Base-by-base conservation (phyloP, 2,329 filamentous ascomycete genomes). In the Fusarium succisae region DNA sequence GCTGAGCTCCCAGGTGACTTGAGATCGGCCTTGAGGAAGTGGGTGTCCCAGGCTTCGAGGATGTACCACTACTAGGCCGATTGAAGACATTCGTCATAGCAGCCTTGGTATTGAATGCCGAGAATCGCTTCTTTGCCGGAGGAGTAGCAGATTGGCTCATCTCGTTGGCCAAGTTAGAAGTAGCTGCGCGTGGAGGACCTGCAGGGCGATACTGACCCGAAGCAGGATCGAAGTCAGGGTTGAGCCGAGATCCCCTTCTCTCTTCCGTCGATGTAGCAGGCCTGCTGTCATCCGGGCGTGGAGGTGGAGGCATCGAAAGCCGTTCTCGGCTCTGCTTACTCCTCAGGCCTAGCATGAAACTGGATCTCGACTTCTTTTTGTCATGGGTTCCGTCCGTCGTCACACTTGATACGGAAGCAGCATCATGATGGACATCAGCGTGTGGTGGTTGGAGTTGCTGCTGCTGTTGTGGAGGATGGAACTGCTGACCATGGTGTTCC, bases 121-220 rank as follows among this genome's bases (percentile, higher is more conserved):
- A 87, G 66, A 88, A 85, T 17, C 86, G 81, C 70, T 86, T 87
- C 79, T 86, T 88, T 20, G 73, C 64, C 8, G 74, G 60, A 30
- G 66, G 55, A 22, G 63, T 65, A 22, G 70, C 60, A 41, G 60
- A 41, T 30, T 61, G 69, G n/a, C 63, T 68, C 15, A 69, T 63
- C 32, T 79, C 78, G 12, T 74, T 70, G 14, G 74, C 59, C 13
- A 78, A 38, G 32, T 66, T 77, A 5, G 79, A 77, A 11, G 69
- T 75, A 20, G 74, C 75, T 7, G 79, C 76, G n/a, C 72, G 74
- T 22, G 65, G 63, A 28, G 76, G 65, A 20, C 60, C 73, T 18
- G 61, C 67, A 17, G 76, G 65, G 22, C 67, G 70, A 14, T 73
- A 70, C 20, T 69, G 67, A 24, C 62, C 75, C n/a, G 73, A 37